A percentile compares a stretch with the other conserved stretches of the same genome.
phyloP scores from a whole-genome alignment of 2,329 filamentous ascomycete genomes.

The Biscogniauxia sp. region DNA sequence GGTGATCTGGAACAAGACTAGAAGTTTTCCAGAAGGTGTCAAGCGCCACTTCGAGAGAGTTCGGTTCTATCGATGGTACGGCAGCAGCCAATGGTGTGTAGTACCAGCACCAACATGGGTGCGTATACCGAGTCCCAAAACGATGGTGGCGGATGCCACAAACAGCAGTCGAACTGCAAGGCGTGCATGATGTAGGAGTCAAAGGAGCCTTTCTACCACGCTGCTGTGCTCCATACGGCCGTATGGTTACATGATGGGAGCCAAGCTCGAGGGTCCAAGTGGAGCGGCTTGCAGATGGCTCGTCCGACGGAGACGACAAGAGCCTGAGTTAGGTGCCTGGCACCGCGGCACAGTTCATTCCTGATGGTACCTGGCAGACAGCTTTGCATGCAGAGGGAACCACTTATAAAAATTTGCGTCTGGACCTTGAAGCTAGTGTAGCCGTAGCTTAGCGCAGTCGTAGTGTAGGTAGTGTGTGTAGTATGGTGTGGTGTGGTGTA shows the following conservation, averaged over 20 bases:
- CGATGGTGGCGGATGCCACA: background rate
- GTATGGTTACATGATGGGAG: background rate
- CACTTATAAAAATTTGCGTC: too few relatives aligned
- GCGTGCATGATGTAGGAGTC: background rate
- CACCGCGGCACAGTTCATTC: background rate
- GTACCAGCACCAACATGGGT: background rate
- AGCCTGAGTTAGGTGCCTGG: background rate
- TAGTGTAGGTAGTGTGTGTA: too few relatives aligned
- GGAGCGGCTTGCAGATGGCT: background rate
- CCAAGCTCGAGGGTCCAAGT: background rate
- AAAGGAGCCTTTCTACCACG: background rate
- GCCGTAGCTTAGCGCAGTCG: too few relatives aligned
- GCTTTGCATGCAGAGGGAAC: too few relatives aligned
- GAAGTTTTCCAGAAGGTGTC: background rate
- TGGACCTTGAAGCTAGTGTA: too few relatives aligned
- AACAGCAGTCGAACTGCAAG: background rate
- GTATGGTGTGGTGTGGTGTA: too few relatives aligned
- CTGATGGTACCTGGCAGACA: background rate
- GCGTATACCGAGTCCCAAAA: background rate
- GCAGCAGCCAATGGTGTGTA: background rate
- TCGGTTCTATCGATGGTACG: background rate
- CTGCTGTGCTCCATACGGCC: background rate
- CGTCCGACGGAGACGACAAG: background rate
- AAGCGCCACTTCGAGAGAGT: background rate
- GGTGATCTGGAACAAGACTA: background rate